A percentile compares a stretch with the other conserved stretches of the same genome.
Conservation (phyloP, 768 basidiomycete genomes). For the Asterophora lycoperdoides region DNA sequence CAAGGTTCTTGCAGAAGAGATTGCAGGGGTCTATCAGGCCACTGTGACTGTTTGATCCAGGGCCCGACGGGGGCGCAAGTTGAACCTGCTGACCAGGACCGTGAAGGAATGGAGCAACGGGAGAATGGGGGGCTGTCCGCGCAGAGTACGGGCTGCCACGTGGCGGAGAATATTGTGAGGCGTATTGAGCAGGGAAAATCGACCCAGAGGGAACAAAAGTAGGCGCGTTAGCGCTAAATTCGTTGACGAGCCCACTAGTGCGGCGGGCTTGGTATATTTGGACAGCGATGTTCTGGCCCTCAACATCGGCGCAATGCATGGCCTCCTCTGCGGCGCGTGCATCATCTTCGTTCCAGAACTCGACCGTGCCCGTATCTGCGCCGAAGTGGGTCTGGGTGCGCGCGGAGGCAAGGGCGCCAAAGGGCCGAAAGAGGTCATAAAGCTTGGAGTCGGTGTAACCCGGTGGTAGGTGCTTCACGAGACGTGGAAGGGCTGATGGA, state of each 20-base stretch:
- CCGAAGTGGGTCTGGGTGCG: slow-evolving; percentile 74
- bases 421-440: slow-evolving; percentile 83
- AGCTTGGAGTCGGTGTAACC: slow-evolving; percentile 66
- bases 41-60: slow-evolving; percentile 79
- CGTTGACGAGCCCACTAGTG: slow-evolving; percentile 47
- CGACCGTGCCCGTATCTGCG: slow-evolving; percentile 71
- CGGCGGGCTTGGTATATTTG: slow-evolving; percentile 71
- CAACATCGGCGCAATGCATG: slow-evolving; percentile 80
- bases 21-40: slow-evolving; percentile 90
- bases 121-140: slow-evolving; percentile 36
- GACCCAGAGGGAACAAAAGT: slow-evolving; percentile 71
- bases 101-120: slow-evolving; percentile 61
- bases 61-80: slow-evolving; percentile 66
- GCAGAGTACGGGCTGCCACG: slow-evolving; percentile 48
- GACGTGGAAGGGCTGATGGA: slow-evolving; percentile 70
- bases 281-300: slow-evolving; percentile 81
- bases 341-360: slow-evolving; percentile 88
- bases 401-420: slow-evolving; percentile 77
- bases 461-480: slow-evolving; percentile 79
- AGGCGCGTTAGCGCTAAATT: slow-evolving; percentile 72
- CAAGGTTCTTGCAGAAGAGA: slow-evolving; percentile 89
- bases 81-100: slow-evolving; percentile 91
- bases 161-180: slow-evolving; percentile 69
- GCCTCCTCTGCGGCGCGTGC: slow-evolving; percentile 74
- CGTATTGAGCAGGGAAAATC: slow-evolving; percentile 49